A percentile compares a stretch with the other conserved stretches of the same genome.
These are phyloP conservation scores for Alternaria alternata DNA, from an alignment of 2,329 filamentous ascomycete species.

Conservation along the genomic window DNA sequence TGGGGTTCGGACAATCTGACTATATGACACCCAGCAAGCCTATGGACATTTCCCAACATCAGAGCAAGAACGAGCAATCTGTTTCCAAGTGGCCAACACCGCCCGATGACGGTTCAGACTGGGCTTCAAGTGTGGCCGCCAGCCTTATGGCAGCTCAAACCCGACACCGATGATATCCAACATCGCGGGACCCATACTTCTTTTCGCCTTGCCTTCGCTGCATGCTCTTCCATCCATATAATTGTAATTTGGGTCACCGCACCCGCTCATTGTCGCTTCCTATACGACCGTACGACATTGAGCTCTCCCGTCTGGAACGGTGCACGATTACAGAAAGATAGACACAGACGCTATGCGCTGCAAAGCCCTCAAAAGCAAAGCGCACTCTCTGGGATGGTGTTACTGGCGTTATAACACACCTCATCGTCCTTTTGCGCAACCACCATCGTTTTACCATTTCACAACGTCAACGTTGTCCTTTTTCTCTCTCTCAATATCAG, in stretches of 20 bases:
- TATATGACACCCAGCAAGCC: conserved; percentile 73
- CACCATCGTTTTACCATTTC: conserved; percentile 36
- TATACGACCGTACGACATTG: conserved; percentile 46
- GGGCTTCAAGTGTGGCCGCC: conserved; percentile 82
- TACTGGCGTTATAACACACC: conserved; percentile 34
- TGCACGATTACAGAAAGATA: conserved; percentile 39
- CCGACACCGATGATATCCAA: conserved; percentile 43
- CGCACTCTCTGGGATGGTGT: conserved; percentile 40
- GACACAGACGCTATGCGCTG: conserved; percentile 29
- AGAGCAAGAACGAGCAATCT: conserved; percentile 54
- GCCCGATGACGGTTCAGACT: conserved; percentile 84
- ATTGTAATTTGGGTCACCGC: conserved; percentile 45
- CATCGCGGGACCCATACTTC: conserved; percentile 21
- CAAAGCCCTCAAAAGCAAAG: conserved; percentile 34
- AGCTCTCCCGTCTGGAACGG: conserved; percentile 51
- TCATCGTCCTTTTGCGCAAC: conserved; percentile 24
- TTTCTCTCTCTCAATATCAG: conserved; percentile 19
- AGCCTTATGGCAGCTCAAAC: conserved; percentile 63
- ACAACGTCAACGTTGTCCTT: conserved; percentile 28
- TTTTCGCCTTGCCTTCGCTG: conserved; percentile 36
- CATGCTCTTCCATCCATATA: conserved; percentile 39
- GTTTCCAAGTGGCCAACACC: conserved; percentile 90
- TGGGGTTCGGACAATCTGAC: conserved; percentile 73
- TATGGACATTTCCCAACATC: conserved; percentile 65
- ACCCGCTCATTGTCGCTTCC: conserved; percentile 39